Evolutionary conservation across 2,329 filamentous ascomycete genomes (phyloP), one percentile per base, ranked within the genome.

Genomic region (Cladophialophora psammophila): DNA sequence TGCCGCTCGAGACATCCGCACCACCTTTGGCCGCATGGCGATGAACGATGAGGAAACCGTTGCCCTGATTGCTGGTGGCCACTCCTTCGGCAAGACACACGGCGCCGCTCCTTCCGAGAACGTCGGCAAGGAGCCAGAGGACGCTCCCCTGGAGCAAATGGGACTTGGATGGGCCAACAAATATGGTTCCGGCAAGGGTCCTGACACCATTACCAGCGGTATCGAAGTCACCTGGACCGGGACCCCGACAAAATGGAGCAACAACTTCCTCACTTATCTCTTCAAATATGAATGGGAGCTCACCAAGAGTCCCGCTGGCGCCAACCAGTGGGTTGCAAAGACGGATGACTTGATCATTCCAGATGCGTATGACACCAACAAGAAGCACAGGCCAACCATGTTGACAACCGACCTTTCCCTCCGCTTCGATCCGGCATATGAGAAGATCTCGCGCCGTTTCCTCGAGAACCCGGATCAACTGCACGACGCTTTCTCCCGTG

Each of bases 41-140:
- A 93, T 94, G 91, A 88, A 91, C 76, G 90, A 93, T 76, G 88
- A 91, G 79, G 91, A 94, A 83, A 94, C 91, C 0, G 91, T 91
- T 62, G 91, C 91, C 13, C 81, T 94, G 54, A 93, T 94, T 76
- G 89, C 89, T 45, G 91, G 91, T 75, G 91, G 91, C 45, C 91
- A 94, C 83, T 85, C 87, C 32, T 92, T 94, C 73, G 91, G 91
- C 74, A 94, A 94, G 86, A 92, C 90, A 0, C 91, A 94, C 79
- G 91, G 91, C 73, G 91, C 91, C 36, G 90, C 80, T 64, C 81
- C 87, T 15, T 80, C 84, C 18, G 84, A 86, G 69, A 85, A 92
- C 73, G 84, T 92, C 58, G 90, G 89, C 63, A 79, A 82, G 18
- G 91, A 91, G 78, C 91, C 91, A 20, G 85, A 88, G 74, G 89